Evolutionary conservation across 305 asterid genomes (phyloP), one percentile per base, ranked within the genome.

Genomic region (Plantago coronopus): DNA sequence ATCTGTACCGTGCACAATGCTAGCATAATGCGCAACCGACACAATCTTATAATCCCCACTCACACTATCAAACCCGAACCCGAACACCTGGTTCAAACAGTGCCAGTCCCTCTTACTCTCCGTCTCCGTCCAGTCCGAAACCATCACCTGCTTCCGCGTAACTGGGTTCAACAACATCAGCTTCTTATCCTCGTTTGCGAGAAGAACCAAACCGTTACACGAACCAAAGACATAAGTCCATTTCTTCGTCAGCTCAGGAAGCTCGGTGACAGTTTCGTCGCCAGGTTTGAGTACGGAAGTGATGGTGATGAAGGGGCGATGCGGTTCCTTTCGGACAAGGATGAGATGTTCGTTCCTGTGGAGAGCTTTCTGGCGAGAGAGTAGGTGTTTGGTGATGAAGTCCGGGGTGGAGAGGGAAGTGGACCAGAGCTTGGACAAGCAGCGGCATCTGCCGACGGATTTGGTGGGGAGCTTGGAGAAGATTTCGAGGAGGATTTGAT

Each of bases 161-260:
- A 22, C 16, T 10, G 37, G 56, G 25, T 50, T 50, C 7, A n/a
- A 17, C 16, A 50, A 29, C 56, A 50, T 50, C n/a, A 20, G 14
- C 31, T 50, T 31, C 22, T 17, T 50, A 5, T 50, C 29, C 37
- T 31, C 15, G 27, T 50, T 50, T 19, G 56, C 29, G 19, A 50
- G 17, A n/a, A 50, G 25, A 21, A 50, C 34, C 16, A 50, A 12
- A n/a, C 56, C 56, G 5, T 50, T 50, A 11, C 56, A 50, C 1
- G 56, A 50, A 17, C 56, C 56, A 19, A 50, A 50, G 17, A 50
- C 56, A 50, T 50, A 50, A 13, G 56, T 17, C 37, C 7, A 14
- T 50, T 17, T 22, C 13, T 12, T 19, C 20, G 56, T 27, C 56
- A 50, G 7, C 1, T 50, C 34, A 25, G 29, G 3, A 50, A 13